Evolutionary conservation across 768 basidiomycete genomes (phyloP).

Genomic region (Phanerochaete carnosa): DNA sequence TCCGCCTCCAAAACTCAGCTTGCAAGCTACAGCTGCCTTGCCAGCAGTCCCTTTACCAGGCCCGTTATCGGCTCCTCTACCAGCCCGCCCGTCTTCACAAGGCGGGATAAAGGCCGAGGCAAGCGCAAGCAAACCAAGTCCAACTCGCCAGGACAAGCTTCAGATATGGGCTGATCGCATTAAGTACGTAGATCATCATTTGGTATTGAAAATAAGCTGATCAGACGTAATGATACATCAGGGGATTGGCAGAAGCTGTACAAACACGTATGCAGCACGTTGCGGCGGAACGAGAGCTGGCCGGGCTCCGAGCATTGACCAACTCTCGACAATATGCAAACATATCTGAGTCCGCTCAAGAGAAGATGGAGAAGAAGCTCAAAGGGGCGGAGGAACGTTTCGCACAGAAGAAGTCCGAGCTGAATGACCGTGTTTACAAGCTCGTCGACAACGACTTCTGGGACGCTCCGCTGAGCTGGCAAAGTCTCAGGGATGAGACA

Average conservation of each 20-base stretch:
- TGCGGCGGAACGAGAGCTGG: conserved; percentile 32
- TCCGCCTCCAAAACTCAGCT: not conserved
- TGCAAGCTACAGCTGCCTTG: not conserved
- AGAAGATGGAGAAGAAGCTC: conserved; percentile 24
- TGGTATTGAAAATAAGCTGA: not conserved
- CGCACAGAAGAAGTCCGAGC: conserved; percentile 29
- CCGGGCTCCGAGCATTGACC: conserved; percentile 23
- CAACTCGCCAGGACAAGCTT: conserved; percentile 35
- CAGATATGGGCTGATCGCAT: conserved; percentile 38
- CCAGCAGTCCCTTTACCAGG: not conserved
- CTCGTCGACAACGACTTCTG: conserved; percentile 37
- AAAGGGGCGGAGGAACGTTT: conserved; percentile 20
- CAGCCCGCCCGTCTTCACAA: not conserved
- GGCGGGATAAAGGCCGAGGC: not conserved
- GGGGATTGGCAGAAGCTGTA: conserved; percentile 35
- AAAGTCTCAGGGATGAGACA: not conserved
- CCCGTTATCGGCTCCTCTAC: not conserved
- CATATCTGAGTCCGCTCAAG: conserved; percentile 23
- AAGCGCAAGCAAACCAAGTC: conserved; percentile 9
- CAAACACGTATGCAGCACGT: conserved; percentile 29
- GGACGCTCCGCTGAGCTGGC: conserved; percentile 22
- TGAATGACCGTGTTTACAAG: conserved; percentile 27
- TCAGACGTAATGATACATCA: conserved; percentile 12
- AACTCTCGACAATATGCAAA: conserved; percentile 20
- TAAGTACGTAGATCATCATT: conserved; percentile 28